Conservation (phyloP, 257 asterid genomes). For the Fraxinus quadrangulata region DNA sequence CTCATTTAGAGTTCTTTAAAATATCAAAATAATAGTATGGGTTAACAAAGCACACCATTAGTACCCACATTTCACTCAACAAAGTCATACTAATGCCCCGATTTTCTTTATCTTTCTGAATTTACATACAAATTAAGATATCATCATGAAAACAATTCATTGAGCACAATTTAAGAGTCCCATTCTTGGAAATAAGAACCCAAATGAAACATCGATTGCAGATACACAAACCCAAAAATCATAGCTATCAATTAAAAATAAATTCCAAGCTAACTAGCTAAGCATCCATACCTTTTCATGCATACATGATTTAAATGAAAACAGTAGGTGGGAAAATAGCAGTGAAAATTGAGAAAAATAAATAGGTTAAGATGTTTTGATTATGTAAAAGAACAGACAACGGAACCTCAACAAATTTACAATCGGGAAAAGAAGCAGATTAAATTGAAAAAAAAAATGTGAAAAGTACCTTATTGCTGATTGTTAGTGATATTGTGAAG, state of each 20-base stretch:
- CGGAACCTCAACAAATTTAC: neutral
- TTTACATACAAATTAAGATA: neutral
- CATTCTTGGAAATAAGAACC: neutral
- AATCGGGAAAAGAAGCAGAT: neutral
- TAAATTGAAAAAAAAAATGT: neutral
- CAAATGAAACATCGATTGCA: neutral
- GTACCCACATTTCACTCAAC: slow-evolving; percentile 4
- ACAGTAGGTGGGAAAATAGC: neutral
- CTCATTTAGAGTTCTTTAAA: neutral
- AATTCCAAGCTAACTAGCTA: neutral
- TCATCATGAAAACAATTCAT: neutral
- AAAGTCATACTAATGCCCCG: neutral
- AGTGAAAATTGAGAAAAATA: neutral
- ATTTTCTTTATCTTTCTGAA: neutral
- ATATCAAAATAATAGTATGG: neutral
- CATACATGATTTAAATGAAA: neutral
- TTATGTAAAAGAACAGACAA: neutral
- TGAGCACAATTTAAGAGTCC: neutral
- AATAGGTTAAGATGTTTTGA: neutral
- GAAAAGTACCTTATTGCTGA: neutral
- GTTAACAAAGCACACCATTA: neutral
- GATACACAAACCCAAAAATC: neutral
- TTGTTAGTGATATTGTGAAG: neutral
- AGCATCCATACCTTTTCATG: neutral
- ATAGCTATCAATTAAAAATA: neutral